Conservation (phyloP, 2,329 filamentous ascomycete species). For the Pleoardoris graminearum region DNA sequence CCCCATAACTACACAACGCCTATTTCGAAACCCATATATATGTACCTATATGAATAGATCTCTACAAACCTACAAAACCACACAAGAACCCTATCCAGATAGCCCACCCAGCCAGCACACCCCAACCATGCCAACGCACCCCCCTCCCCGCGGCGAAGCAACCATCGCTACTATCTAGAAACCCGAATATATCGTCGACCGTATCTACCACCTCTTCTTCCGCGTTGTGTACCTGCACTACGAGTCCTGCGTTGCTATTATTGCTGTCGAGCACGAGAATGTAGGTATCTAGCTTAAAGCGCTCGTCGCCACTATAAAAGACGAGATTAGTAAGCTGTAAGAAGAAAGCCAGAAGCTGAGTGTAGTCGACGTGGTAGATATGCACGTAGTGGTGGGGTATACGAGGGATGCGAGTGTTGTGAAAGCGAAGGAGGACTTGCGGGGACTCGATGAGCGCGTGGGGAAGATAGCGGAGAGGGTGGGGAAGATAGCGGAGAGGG, state of each 20-base stretch:
- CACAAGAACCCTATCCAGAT: too few species aligned
- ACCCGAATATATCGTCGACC: background rate
- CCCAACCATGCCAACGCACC: background rate
- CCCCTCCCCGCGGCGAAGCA: background rate
- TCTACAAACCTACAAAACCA: too few species aligned
- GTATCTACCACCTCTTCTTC: background rate
- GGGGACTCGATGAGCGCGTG: background rate
- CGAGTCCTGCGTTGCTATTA: background rate
- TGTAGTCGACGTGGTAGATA: background rate
- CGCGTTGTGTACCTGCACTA: background rate
- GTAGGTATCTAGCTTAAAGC: background rate
- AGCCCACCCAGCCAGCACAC: too few species aligned
- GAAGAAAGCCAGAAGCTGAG: background rate
- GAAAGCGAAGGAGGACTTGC: background rate
- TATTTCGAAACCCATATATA: background rate
- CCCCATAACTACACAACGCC: too few species aligned
- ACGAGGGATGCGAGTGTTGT: background rate
- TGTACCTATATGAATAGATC: too few species aligned
- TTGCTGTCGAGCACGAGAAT: background rate
- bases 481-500: background rate
- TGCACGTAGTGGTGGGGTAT: background rate
- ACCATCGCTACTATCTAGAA: background rate
- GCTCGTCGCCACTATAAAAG: background rate
- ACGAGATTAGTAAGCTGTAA: background rate
- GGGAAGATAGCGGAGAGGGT: background rate